Evolutionary conservation across 768 basidiomycete species (phyloP).

Genomic region (Cystobasidium ongulense): DNA sequence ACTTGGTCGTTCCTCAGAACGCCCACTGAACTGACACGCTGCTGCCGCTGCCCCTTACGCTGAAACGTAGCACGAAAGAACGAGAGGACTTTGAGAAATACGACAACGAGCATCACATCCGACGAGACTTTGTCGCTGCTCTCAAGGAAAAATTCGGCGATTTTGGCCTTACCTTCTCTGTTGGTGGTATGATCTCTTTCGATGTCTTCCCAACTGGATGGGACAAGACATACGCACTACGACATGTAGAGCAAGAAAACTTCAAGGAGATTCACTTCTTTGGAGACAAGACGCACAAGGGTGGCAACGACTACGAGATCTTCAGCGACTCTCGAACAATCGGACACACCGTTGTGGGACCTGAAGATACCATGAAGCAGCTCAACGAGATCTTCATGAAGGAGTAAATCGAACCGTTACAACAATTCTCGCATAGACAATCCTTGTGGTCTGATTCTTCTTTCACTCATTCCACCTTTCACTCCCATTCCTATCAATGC

Average conservation of each 20-base stretch:
- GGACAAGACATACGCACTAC: slow-evolving; percentile 91
- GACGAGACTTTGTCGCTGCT: slow-evolving; percentile 64
- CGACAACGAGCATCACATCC: slow-evolving; percentile 71
- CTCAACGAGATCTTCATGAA: slow-evolving; percentile 60
- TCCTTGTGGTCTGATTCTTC: neutral
- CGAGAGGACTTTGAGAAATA: slow-evolving; percentile 66
- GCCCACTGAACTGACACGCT: neutral
- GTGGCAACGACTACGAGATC: slow-evolving; percentile 57
- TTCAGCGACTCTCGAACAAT: slow-evolving; percentile 70
- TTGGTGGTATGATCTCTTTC: slow-evolving; percentile 94
- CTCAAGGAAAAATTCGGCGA: slow-evolving; percentile 74
- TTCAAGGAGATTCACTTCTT: slow-evolving; percentile 98
- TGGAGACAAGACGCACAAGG: slow-evolving; percentile 81
- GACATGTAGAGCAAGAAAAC: slow-evolving; percentile 68
- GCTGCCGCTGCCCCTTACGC: neutral
- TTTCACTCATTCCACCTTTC: no score
- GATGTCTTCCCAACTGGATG: slow-evolving; percentile 74
- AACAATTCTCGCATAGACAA: neutral
- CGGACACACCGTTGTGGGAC: slow-evolving; percentile 70
- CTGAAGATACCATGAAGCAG: slow-evolving; percentile 63
- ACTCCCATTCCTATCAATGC: no score
- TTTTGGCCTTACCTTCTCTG: slow-evolving; percentile 76
- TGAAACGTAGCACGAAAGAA: slow-evolving; percentile 59
- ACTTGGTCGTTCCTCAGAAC: neutral
- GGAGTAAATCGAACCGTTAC: neutral